phyloP scores from a whole-genome alignment of 805 yeast species.

The Suhomyces sp. region DNA sequence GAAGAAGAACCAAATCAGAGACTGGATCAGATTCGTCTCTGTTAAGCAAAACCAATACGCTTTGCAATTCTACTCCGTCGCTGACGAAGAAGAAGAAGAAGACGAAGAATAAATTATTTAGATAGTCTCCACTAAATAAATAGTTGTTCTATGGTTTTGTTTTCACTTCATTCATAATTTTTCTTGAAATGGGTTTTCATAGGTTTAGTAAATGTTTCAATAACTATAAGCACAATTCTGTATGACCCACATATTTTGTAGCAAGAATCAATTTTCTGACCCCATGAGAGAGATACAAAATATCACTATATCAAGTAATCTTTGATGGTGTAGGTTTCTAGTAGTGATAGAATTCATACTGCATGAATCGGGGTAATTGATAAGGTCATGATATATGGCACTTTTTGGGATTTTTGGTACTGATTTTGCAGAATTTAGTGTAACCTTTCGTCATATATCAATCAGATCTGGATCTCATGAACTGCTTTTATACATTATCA shows the following conservation, averaged over 20 bases:
- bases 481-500: too few relatives aligned
- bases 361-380: neutral
- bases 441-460: too few relatives aligned
- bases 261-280: neutral
- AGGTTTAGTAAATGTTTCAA: conserved; percentile 6
- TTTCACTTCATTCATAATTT: conserved; percentile 4
- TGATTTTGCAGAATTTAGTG: neutral
- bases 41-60: conserved; percentile 93
- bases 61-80: conserved; percentile 98
- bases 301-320: too few relatives aligned
- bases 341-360: neutral
- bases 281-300: neutral
- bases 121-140: conserved; percentile 4
- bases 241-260: neutral
- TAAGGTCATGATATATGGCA: neutral
- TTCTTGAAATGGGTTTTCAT: conserved; percentile 9
- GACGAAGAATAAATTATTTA: conserved; percentile 67
- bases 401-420: neutral
- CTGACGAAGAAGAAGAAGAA: conserved; percentile 90
- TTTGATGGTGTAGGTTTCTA: neutral
- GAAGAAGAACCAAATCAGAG: conserved; percentile 99
- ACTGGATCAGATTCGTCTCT: conserved; percentile 99
- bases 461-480: too few relatives aligned
- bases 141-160: conserved; percentile 5
- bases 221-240: conserved; percentile 6